These are phyloP conservation scores for Coemansia sp. DNA, from an alignment of 371 early-diverging fungal genomes.

Conservation along the genomic window DNA sequence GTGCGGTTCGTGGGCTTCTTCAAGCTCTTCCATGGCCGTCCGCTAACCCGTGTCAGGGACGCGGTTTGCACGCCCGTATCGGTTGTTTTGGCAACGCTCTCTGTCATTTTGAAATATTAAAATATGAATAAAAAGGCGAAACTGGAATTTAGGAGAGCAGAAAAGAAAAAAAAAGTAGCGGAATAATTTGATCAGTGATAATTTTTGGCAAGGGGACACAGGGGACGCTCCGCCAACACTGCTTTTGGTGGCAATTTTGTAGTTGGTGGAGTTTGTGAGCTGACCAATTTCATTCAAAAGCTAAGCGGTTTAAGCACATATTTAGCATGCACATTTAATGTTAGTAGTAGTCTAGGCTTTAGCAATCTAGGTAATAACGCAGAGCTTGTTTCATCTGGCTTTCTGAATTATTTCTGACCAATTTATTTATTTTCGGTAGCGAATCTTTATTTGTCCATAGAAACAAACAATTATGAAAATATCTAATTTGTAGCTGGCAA, in stretches of 20 bases:
- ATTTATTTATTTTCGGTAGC: too few species aligned
- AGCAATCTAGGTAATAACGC: too few species aligned
- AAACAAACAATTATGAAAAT: too few species aligned
- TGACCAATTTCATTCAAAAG: too few species aligned
- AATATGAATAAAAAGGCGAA: not conserved
- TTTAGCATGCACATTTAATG: too few species aligned
- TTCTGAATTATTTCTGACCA: too few species aligned
- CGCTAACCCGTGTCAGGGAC: slow-evolving; percentile 45
- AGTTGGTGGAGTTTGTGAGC: too few species aligned
- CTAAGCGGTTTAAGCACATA: too few species aligned
- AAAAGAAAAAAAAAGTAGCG: not conserved
- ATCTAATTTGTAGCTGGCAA: too few species aligned
- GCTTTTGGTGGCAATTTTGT: not conserved
- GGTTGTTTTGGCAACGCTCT: not conserved
- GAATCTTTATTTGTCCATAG: too few species aligned
- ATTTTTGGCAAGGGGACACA: not conserved
- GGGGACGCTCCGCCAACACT: not conserved
- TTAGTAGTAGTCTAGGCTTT: too few species aligned
- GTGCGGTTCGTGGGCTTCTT: slow-evolving; percentile 58
- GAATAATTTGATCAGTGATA: not conserved
- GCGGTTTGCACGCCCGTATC: slow-evolving; percentile 8
- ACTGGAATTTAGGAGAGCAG: not conserved
- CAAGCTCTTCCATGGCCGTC: slow-evolving; percentile 56
- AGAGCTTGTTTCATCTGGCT: too few species aligned
- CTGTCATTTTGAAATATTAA: not conserved